Conservation (phyloP, 169 alveolate genomes). For the Neospora caninum region DNA sequence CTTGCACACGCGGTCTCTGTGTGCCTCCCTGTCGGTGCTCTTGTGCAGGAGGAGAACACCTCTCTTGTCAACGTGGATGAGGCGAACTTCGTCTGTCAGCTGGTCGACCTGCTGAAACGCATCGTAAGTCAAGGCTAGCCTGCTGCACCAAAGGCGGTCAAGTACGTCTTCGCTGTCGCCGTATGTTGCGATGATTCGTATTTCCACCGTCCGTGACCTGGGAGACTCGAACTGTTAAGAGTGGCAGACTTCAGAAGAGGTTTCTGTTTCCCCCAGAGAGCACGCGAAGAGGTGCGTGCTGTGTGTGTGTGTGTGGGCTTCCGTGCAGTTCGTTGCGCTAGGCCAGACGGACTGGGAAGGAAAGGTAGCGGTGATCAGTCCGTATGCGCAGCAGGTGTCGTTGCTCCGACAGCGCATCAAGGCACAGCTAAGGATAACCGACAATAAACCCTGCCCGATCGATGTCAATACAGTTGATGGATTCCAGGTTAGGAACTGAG, state of each 20-base stretch:
- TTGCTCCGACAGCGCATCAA: conserved; percentile 65
- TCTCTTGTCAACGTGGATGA: conserved; percentile 69
- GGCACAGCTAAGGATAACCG: conserved; percentile 59
- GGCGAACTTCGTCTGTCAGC: conserved; percentile 68
- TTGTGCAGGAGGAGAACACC: conserved; percentile 60
- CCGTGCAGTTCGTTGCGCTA: conserved; percentile 50
- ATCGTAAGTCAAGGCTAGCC: conserved; percentile 43
- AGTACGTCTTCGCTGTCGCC: not conserved
- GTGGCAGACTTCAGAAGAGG: not conserved
- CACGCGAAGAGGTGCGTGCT: no score
- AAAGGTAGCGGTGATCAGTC: conserved; percentile 71
- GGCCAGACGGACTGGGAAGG: conserved; percentile 69
- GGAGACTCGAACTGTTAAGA: not conserved
- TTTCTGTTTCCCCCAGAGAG: not conserved
- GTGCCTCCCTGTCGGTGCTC: no score
- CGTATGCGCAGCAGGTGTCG: conserved; percentile 73
- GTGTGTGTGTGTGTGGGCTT: not conserved
- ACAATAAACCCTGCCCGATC: conserved; percentile 70
- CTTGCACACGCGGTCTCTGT: no score
- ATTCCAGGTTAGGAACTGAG: conserved; percentile 68
- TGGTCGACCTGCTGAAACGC: conserved; percentile 63
- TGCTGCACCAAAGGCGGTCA: not conserved
- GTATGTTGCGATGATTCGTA: no score
- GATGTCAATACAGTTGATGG: conserved; percentile 80
- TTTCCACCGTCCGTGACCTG: no score